Base-by-base conservation (phyloP, 2,329 filamentous ascomycete species). In the Hawksworthiomyces lignivorus region DNA sequence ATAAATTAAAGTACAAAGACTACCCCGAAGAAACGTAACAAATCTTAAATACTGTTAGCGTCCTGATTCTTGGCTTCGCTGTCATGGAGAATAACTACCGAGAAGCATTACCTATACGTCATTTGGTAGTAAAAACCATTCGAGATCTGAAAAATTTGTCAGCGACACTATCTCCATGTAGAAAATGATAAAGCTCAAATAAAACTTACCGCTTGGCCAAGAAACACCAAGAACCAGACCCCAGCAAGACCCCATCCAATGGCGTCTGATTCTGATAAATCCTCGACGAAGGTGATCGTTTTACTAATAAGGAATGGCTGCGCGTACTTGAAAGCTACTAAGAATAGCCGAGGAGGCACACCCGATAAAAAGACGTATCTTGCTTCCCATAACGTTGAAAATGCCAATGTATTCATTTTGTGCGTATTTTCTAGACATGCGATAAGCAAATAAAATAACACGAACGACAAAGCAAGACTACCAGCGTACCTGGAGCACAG, bases 1-100 rank as follows among this genome's bases (percentile, higher is more conserved):
- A 38, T 60, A 65, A 7, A 64, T 54, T 19, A 57, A 50, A 4
- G 51, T 47, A 11, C 54, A 48, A 4, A 64, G 50, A n/a, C 50
- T 48, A 7, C 54, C 57, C 3, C 61, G 52, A 17, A 40, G 8
- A 8, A 12, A 26, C 24, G 24, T 26, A 12, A 26, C 24, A 12
- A 26, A 26, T 26, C 24, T n/a, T n/a, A n/a, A n/a, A n/a, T n/a
- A n/a, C n/a, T n/a, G n/a, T n/a, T n/a, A n/a, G n/a, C n/a, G n/a
- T n/a, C n/a, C n/a, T n/a, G n/a, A n/a, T n/a, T n/a, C n/a, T n/a
- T n/a, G n/a, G n/a, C n/a, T n/a, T n/a, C n/a, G n/a, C n/a, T n/a
- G n/a, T n/a, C n/a, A n/a, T n/a, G n/a, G n/a, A n/a, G n/a, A n/a
- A n/a, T n/a, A n/a, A n/a, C n/a, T n/a, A n/a, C n/a, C n/a, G n/a